Evolutionary conservation across 2,329 filamentous ascomycete species (phyloP).

Genomic region (Cladophialophora bantiana): DNA sequence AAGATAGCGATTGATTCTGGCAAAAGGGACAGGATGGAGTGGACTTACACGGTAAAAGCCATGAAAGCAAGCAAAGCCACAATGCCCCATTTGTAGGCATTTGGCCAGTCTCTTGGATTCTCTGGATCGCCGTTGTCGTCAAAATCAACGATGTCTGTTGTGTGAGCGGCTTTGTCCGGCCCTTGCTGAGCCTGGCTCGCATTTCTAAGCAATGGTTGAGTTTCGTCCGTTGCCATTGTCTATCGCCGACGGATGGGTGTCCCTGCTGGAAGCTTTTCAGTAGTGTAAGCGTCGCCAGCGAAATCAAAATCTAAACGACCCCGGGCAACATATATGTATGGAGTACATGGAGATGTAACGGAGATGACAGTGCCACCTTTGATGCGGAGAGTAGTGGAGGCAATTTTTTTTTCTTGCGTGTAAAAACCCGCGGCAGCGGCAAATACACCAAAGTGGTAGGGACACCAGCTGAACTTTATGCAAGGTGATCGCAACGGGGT

Average conservation of each 20-base stretch:
- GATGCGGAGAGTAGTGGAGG: neutral
- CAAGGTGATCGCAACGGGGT: neutral
- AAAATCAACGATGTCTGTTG: conserved; percentile 37
- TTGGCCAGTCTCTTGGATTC: conserved; percentile 41
- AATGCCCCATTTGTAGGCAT: conserved; percentile 38
- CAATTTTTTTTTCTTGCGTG: neutral
- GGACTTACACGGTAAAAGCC: conserved; percentile 38
- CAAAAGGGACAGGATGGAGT: neutral
- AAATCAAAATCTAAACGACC: neutral
- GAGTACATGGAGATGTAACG: neutral
- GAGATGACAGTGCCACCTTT: neutral
- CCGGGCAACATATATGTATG: neutral
- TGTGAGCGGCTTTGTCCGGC: conserved; percentile 6
- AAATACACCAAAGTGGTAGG: neutral
- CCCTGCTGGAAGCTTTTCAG: neutral
- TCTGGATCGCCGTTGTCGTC: conserved; percentile 37
- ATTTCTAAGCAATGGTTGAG: conserved; percentile 29
- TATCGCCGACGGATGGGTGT: neutral
- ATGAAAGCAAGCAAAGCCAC: conserved; percentile 38
- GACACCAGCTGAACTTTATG: conserved; percentile 3
- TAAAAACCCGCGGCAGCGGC: neutral
- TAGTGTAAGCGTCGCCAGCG: neutral
- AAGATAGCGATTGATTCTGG: no score
- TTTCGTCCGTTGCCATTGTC: conserved; percentile 31
- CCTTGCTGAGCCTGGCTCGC: neutral